A percentile compares a stretch with the other conserved stretches of the same genome.
phyloP scores from a whole-genome alignment of 2,329 filamentous ascomycete genomes.

The Penicillium sp. region DNA sequence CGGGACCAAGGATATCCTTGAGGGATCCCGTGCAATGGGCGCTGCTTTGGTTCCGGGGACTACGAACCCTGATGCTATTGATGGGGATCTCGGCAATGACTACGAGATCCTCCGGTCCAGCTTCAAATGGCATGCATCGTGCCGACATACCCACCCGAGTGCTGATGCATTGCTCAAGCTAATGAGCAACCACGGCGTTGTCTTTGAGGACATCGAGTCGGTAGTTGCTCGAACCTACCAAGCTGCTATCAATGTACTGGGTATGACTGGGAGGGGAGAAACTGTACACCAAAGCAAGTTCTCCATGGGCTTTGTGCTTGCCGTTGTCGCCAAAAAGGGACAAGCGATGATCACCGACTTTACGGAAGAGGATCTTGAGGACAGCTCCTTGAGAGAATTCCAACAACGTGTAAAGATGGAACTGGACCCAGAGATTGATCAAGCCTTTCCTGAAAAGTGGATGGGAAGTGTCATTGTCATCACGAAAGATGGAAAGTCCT shows the following conservation, averaged over 20 bases:
- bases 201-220: slow-evolving; percentile 25
- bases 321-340: slow-evolving; percentile 28
- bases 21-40: slow-evolving; percentile 26
- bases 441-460: slow-evolving; percentile 24
- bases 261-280: slow-evolving; percentile 23
- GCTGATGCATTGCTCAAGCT: slow-evolving; percentile 26
- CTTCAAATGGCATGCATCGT: slow-evolving; percentile 32
- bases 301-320: slow-evolving; percentile 31
- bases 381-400: slow-evolving; percentile 20
- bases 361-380: slow-evolving; percentile 22
- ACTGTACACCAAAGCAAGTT: slow-evolving; percentile 33
- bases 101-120: slow-evolving; percentile 26
- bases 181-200: slow-evolving; percentile 21
- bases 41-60: slow-evolving; percentile 18
- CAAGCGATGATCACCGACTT: slow-evolving; percentile 29
- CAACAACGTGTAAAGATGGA: slow-evolving; percentile 26
- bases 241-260: slow-evolving; percentile 27
- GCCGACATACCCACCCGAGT: slow-evolving; percentile 29
- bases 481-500: slow-evolving; percentile 17
- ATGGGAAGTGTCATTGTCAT: slow-evolving; percentile 25
- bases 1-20: slow-evolving; percentile 25
- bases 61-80: slow-evolving; percentile 20
- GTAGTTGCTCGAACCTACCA: slow-evolving; percentile 25
- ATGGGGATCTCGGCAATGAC: slow-evolving; percentile 20
- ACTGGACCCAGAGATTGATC: slow-evolving; percentile 23